These are phyloP conservation scores for Hevea brasiliensis DNA, from an alignment of 345 rosid genomes.

Conservation along the genomic window DNA sequence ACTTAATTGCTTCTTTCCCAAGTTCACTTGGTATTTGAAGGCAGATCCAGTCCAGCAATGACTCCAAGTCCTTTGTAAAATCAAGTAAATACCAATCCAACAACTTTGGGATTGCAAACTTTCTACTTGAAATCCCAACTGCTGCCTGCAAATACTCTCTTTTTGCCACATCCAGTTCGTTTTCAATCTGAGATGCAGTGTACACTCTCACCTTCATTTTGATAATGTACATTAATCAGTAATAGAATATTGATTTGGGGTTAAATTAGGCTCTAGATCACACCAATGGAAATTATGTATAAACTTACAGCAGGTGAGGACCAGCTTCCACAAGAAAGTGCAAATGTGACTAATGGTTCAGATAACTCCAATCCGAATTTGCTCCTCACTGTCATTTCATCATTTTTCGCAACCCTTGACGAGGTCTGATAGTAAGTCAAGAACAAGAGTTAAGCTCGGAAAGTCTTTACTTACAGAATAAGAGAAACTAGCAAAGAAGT, in stretches of 20 bases:
- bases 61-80: conserved; percentile 79
- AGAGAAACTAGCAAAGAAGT: conserved; percentile 17
- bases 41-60: conserved; percentile 82
- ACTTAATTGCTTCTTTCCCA: conserved; percentile 64
- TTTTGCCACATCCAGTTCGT: conserved; percentile 66
- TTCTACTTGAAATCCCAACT: conserved; percentile 48
- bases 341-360: conserved; percentile 81
- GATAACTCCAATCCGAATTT: conserved; percentile 71
- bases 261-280: conserved; percentile 1
- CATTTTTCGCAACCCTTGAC: conserved; percentile 52
- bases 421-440: conserved; percentile 32
- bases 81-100: conserved; percentile 81
- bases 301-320: conserved; percentile 91
- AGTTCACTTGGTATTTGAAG: conserved; percentile 79
- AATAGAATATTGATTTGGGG: background rate
- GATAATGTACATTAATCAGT: conserved; percentile 25
- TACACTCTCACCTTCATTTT: conserved; percentile 64
- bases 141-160: conserved; percentile 80
- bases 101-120: conserved; percentile 68
- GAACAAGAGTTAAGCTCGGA: conserved; percentile 15
- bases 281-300: conserved; percentile 2
- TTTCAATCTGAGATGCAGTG: conserved; percentile 63
- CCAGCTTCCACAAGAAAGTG: conserved; percentile 92
- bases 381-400: conserved; percentile 57
- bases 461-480: conserved; percentile 1